phyloP scores from a whole-genome alignment of 805 yeast genomes.

The Candida peoriensis region DNA sequence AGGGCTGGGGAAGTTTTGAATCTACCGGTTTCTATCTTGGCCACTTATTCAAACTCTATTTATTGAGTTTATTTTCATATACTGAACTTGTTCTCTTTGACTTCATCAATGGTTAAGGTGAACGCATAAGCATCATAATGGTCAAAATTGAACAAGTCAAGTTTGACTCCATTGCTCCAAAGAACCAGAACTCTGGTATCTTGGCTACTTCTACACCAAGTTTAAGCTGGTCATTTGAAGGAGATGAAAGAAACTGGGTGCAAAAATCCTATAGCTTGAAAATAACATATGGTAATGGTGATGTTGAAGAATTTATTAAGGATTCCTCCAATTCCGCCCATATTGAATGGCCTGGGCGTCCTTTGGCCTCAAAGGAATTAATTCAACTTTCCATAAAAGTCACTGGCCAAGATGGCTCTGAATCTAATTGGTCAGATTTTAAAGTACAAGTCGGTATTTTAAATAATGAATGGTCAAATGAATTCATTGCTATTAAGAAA shows the following conservation, averaged over 20 bases:
- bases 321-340: constrained; percentile 3
- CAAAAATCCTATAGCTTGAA: constrained; percentile 7
- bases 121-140: constrained; percentile 4
- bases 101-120: not conserved
- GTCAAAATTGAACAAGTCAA: constrained; percentile 5
- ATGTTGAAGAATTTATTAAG: not conserved
- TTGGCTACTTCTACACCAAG: constrained; percentile 7
- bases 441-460: constrained; percentile 5
- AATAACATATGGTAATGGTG: constrained; percentile 5
- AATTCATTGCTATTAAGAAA: constrained; percentile 7
- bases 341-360: constrained; percentile 11
- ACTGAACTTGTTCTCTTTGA: too few species aligned
- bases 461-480: constrained; percentile 10
- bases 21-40: too few species aligned
- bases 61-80: too few species aligned
- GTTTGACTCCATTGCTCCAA: constrained; percentile 6
- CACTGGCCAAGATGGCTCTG: constrained; percentile 9
- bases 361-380: constrained; percentile 6
- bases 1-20: too few species aligned
- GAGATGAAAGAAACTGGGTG: constrained; percentile 11
- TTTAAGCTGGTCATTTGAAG: constrained; percentile 10
- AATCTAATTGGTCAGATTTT: constrained; percentile 11
- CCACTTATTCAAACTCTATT: too few species aligned
- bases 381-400: constrained; percentile 7
- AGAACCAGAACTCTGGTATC: constrained; percentile 8